Evolutionary conservation across 106 monocot genomes (phyloP), one percentile per base, ranked within the genome.

Genomic region (Allium cepa): DNA sequence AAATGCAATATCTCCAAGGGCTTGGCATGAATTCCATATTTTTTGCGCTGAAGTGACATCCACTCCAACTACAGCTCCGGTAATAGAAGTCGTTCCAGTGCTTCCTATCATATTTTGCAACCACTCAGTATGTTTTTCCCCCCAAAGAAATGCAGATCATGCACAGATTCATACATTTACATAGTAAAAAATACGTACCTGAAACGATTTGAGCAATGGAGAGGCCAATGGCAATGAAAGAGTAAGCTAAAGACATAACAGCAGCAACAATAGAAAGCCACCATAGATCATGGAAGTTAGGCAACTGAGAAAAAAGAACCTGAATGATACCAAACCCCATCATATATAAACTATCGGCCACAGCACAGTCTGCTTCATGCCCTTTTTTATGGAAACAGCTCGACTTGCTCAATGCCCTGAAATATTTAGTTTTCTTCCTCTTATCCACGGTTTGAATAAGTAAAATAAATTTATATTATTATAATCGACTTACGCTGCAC

Each of bases 1-100:
- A n/a, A 79, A 82, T 18, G 86, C 75, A 36, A 86, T 81, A 50
- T 83, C 69, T n/a, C 79, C 76, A 48, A 87, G 77, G 3, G 87
- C 77, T 49, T 87, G 79, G 17, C 82, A 78, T 46, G 69, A 45
- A 3, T 59, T 47, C 79, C 81, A 86, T 5, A 80, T 51, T 45
- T 79, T 82, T 64, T 72, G 46, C 4, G 70, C 16, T 8, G 72
- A 46, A 10, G 15, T 18, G 10, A 72, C 52, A 15, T 75, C 72
- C 4, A 75, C 47, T 46, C 75, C 83, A 46, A 78, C 15, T 47
- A 8, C 17, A 4, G 27, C 26, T 63, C 83, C 83, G 11, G 75
- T 72, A 7, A 79, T 10, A 45, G 62, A 59, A 11, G 63, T 72
- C 15, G 16, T 78, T 48, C 79, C 75, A 26, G 47, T 59, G 17